Percentiles rank a stretch among this genome's conserved stretches.
phyloP scores from a whole-genome alignment of 1,139 yeast species.

The Magnusiomyces sp. region DNA sequence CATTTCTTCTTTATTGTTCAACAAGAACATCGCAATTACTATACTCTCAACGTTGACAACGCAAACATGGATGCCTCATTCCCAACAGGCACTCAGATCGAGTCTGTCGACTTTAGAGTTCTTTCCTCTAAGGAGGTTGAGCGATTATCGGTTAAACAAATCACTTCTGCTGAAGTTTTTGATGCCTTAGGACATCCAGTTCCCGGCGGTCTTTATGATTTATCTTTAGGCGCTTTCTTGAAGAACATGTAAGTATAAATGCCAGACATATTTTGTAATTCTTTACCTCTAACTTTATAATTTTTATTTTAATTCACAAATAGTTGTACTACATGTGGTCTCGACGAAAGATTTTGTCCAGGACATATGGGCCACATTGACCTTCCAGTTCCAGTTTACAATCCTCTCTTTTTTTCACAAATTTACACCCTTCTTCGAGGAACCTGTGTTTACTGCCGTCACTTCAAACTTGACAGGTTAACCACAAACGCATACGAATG shows the following conservation, averaged over 20 bases:
- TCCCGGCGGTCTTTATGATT: conserved; percentile 86
- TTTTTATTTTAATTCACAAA: neutral
- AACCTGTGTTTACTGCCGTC: conserved; percentile 85
- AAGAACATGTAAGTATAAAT: conserved; percentile 44
- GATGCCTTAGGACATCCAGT: conserved; percentile 96
- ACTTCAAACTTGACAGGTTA: conserved; percentile 56
- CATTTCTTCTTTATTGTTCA: neutral
- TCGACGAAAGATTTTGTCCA: conserved; percentile 90
- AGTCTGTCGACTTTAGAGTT: conserved; percentile 87
- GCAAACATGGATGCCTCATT: conserved; percentile 78
- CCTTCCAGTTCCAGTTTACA: conserved; percentile 90
- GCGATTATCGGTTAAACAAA: conserved; percentile 83
- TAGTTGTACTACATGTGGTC: conserved; percentile 86
- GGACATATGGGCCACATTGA: conserved; percentile 99
- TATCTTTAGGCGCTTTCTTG: conserved; percentile 87
- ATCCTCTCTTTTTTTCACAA: conserved; percentile 89
- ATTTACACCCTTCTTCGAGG: conserved; percentile 76
- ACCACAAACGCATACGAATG: conserved; percentile 75
- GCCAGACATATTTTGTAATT: neutral
- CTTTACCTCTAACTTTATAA: conserved; percentile 11
- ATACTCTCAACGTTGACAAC: neutral
- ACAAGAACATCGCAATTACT: neutral
- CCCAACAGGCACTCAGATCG: conserved; percentile 91
- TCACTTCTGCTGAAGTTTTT: conserved; percentile 88
- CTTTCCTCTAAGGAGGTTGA: conserved; percentile 76